These are phyloP conservation scores for Microcyclospora tardicrescens DNA, from an alignment of 2,329 filamentous ascomycete genomes.

Conservation along the genomic window DNA sequence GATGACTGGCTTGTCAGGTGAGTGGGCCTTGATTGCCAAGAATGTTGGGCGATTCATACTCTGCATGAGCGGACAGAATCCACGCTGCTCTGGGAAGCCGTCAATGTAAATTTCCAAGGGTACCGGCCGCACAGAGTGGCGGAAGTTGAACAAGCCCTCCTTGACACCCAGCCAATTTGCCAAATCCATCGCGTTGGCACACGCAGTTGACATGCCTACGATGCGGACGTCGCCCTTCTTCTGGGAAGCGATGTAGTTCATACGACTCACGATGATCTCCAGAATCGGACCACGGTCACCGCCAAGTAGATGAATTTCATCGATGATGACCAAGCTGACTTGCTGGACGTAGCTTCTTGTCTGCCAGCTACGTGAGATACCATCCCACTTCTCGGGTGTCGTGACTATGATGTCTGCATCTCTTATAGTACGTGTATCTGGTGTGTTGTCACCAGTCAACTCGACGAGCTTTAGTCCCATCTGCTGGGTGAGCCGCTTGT, in stretches of 20 bases:
- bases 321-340: conserved; percentile 92
- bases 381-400: conserved; percentile 99
- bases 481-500: conserved; percentile 62
- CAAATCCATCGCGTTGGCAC: conserved; percentile 86
- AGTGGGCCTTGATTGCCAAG: conserved; percentile 90
- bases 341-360: conserved; percentile 91
- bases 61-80: conserved; percentile 96
- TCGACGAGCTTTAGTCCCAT: conserved; percentile 87
- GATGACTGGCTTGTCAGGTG: conserved; percentile 91
- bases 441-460: conserved; percentile 94
- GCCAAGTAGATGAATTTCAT: conserved; percentile 95
- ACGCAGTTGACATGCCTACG: conserved; percentile 98
- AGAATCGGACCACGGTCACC: conserved; percentile 94
- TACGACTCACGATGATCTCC: conserved; percentile 83
- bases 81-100: conserved; percentile 86
- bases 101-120: conserved; percentile 95
- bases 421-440: conserved; percentile 87
- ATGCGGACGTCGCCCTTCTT: conserved; percentile 80
- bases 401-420: conserved; percentile 97
- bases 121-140: conserved; percentile 90
- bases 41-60: conserved; percentile 98
- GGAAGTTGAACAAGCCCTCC: conserved; percentile 89
- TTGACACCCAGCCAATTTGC: conserved; percentile 97
- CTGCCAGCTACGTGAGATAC: conserved; percentile 97
- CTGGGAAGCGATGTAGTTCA: conserved; percentile 98